Conservation (phyloP, 202 grass and related monocot genomes). For the Miscanthus sacchariflorus region DNA sequence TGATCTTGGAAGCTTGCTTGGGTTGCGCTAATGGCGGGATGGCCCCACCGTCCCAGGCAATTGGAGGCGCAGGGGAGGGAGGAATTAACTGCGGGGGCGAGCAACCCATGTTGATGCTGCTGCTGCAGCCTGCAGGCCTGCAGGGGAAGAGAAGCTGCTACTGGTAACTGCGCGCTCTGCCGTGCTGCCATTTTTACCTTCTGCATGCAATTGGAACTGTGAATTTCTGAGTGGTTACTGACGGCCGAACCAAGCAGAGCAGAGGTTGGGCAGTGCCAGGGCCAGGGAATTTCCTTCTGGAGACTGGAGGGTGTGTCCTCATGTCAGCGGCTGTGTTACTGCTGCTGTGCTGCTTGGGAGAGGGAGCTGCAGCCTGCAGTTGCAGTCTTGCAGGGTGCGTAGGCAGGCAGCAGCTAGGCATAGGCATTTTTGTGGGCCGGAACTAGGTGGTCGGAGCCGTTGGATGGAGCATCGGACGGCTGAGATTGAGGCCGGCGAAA, state of each 20-base stretch:
- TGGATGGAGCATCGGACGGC: constrained; percentile 15
- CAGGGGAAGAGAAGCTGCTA: constrained; percentile 22
- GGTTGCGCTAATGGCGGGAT: constrained; percentile 28
- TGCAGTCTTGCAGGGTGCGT: neutral
- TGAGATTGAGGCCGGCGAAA: neutral
- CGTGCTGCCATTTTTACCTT: constrained; percentile 64
- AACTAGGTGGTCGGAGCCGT: neutral
- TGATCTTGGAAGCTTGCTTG: constrained; percentile 39
- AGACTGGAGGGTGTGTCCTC: neutral
- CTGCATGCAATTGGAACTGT: constrained; percentile 50
- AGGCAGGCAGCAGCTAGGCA: neutral
- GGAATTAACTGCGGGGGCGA: constrained; percentile 54
- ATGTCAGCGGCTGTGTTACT: neutral
- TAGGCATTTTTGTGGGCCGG: neutral
- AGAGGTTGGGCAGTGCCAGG: neutral
- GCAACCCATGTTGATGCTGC: constrained; percentile 55
- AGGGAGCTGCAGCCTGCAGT: neutral
- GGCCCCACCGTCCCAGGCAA: constrained; percentile 21
- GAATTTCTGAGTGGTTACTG: constrained; percentile 57
- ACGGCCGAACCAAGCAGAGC: constrained; percentile 17
- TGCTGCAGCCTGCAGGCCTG: neutral
- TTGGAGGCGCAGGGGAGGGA: constrained; percentile 14
- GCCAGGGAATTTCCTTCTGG: constrained; percentile 25
- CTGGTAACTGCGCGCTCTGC: neutral
- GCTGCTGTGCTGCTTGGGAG: constrained; percentile 29